phyloP scores from a whole-genome alignment of 352 stramenopile species.

The Plasmopara halstedii region DNA sequence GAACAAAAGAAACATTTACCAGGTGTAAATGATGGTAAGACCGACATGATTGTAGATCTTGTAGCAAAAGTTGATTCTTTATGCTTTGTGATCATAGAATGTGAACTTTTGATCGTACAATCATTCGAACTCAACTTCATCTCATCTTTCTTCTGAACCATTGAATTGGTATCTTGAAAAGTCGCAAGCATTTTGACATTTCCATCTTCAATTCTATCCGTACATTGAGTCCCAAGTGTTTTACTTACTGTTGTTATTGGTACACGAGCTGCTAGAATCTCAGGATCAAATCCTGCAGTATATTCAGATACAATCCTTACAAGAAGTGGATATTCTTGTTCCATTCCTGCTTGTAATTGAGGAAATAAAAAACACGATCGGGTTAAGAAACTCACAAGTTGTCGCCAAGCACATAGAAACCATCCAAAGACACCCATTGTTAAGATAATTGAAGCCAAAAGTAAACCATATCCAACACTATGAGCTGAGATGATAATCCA shows the following conservation, averaged over 20 bases:
- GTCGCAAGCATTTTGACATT: too few relatives aligned
- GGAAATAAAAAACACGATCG: constrained; percentile 78
- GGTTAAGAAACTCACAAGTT: constrained; percentile 75
- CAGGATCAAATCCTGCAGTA: constrained; percentile 68
- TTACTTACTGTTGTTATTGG: constrained; percentile 17
- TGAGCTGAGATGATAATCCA: constrained; percentile 84
- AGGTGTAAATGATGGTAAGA: constrained; percentile 69
- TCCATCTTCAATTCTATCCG: too few relatives aligned
- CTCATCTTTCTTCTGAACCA: too few relatives aligned
- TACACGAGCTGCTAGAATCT: constrained; percentile 44
- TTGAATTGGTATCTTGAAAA: too few relatives aligned
- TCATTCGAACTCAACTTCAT: too few relatives aligned
- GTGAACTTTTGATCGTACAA: too few relatives aligned
- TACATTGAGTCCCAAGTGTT: constrained; percentile 9
- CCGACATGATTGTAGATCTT: constrained; percentile 55
- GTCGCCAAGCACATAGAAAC: constrained; percentile 68
- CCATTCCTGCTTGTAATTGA: constrained; percentile 63
- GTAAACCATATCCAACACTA: constrained; percentile 62
- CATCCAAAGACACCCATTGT: constrained; percentile 75
- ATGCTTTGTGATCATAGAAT: too few relatives aligned
- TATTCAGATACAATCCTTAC: constrained; percentile 82
- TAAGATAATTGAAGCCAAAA: constrained; percentile 67
- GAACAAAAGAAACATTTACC: constrained; percentile 84
- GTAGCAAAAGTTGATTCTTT: too few relatives aligned
- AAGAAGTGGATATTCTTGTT: constrained; percentile 66